Percentiles rank a stretch among this genome's conserved stretches.
Evolutionary conservation across 1,139 yeast genomes (phyloP).

Genomic region (Entelexis paramagnoliae): DNA sequence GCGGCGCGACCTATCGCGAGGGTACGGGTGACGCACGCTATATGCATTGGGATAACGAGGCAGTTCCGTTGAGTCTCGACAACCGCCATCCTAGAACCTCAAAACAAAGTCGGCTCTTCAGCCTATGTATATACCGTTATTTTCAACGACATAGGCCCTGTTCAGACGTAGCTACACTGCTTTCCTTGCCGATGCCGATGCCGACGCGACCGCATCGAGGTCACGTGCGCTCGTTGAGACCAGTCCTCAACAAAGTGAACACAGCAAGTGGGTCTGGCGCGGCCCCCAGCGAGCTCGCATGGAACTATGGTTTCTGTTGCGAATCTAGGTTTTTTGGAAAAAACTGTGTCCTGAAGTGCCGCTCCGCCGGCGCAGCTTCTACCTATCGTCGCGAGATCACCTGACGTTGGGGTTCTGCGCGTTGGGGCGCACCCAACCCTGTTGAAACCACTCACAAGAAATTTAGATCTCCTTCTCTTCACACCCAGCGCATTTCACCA

Average conservation of each 20-base stretch:
- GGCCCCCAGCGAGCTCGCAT: too few relatives aligned
- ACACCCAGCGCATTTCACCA: conserved; percentile 4
- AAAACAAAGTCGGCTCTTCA: too few relatives aligned
- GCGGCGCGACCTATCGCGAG: neutral
- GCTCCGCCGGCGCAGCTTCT: neutral
- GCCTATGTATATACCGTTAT: too few relatives aligned
- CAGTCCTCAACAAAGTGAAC: neutral
- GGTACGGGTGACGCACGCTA: neutral
- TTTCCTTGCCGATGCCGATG: too few relatives aligned
- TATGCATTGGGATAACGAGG: neutral
- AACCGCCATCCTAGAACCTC: too few relatives aligned
- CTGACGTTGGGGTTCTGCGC: conserved; percentile 9
- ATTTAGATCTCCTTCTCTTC: conserved; percentile 4
- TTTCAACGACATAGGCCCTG: too few relatives aligned
- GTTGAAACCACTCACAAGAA: conserved; percentile 8
- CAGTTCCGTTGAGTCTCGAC: too few relatives aligned
- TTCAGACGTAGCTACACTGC: too few relatives aligned
- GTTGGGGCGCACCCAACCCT: conserved; percentile 11
- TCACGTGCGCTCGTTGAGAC: neutral
- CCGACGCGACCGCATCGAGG: neutral
- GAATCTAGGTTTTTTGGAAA: too few relatives aligned
- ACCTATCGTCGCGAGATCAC: neutral
- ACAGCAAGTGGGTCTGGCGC: too few relatives aligned
- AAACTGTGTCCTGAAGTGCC: neutral
- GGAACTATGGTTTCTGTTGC: too few relatives aligned